Base-by-base conservation (phyloP, 768 basidiomycete genomes). In the Multifurca ochricompacta region DNA sequence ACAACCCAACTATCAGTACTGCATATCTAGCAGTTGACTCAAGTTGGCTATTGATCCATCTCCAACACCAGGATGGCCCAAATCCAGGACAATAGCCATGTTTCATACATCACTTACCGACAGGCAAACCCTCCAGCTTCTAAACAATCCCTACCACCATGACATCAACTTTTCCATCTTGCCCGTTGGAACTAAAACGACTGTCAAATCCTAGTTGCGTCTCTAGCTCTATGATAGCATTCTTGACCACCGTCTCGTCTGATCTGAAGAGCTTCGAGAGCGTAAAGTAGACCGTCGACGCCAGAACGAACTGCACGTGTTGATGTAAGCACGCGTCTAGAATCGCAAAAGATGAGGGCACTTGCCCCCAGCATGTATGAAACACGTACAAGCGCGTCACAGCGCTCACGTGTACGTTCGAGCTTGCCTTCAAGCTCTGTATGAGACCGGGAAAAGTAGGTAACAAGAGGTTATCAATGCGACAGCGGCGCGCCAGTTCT, bases 401-500 rank as follows among this genome's bases (percentile, higher is more conserved):
- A 28, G 78, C 71, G 16, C 86, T 86, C 23, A 89, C 81, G 0
- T 73, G 54, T 63, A 92, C 76, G 8, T 67, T n/a, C n/a, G n/a
- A n/a, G n/a, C n/a, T 71, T 3, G 78, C 66, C 63, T 87, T 83
- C 69, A 95, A 89, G 39, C 80, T 81, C 61, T 80, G 75, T 54
- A 87, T 78, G 46, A 94, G 74, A 2, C 91, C 91, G 0, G 91
- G 91, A 14, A 94, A 63, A 55, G 77, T 82, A 3, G 86, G 86
- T 1, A 80, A 74, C 0, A 90, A 80, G 87, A 81, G 49, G 80
- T 66, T 19, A 91, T 64, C 11, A 91, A 68, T 0, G 90, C 81
- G 2, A 79, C 74, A 3, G 78, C 75, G 2, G 90, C 89, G 23
- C 89, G 75, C 86, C 89, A 91, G 68, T 94, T 93, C 85, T 89